A percentile compares a stretch with the other conserved stretches of the same genome.
phyloP scores from a whole-genome alignment of 352 stramenopile species.

The Pythium coloratum region DNA sequence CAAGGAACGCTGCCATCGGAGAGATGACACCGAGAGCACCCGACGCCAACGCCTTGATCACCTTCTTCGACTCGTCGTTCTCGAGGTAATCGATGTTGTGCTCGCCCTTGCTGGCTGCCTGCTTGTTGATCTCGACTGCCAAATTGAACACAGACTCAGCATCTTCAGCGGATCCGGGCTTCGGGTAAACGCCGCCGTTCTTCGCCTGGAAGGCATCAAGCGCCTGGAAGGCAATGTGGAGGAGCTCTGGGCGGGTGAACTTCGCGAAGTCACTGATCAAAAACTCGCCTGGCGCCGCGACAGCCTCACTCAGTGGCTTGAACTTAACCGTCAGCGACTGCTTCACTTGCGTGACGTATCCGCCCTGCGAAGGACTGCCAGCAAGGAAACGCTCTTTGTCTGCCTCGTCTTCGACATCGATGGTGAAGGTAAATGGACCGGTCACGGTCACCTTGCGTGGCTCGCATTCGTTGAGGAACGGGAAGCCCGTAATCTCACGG shows the following conservation, averaged over 20 bases:
- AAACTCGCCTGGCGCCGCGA: constrained; percentile 92
- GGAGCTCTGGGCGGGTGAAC: constrained; percentile 89
- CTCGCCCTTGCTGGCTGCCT: constrained; percentile 67
- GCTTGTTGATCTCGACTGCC: constrained; percentile 65
- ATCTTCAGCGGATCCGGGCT: constrained; percentile 84
- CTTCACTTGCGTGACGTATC: constrained; percentile 96
- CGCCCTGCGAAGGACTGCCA: constrained; percentile 65
- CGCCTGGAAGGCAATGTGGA: constrained; percentile 90
- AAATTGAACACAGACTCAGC: constrained; percentile 87
- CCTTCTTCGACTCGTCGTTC: constrained; percentile 63
- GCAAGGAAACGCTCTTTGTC: constrained; percentile 69
- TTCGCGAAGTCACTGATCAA: constrained; percentile 99
- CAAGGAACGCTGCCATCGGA: constrained; percentile 96
- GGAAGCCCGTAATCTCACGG: constrained; percentile 92
- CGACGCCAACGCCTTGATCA: constrained; percentile 81
- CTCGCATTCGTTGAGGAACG: constrained; percentile 80
- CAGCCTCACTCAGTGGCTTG: constrained; percentile 83
- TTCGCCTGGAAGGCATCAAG: constrained; percentile 85
- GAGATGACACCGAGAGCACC: constrained; percentile 91
- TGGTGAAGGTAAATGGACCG: constrained; percentile 97
- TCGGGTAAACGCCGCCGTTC: constrained; percentile 76
- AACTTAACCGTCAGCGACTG: constrained; percentile 94
- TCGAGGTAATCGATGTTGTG: constrained; percentile 67
- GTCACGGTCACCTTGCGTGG: constrained; percentile 76
- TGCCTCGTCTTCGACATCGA: constrained; percentile 79